Percentiles rank a stretch among this genome's conserved stretches.
Evolutionary conservation across 148 eudicot species (phyloP).

Genomic region (Rhododendron simsii): DNA sequence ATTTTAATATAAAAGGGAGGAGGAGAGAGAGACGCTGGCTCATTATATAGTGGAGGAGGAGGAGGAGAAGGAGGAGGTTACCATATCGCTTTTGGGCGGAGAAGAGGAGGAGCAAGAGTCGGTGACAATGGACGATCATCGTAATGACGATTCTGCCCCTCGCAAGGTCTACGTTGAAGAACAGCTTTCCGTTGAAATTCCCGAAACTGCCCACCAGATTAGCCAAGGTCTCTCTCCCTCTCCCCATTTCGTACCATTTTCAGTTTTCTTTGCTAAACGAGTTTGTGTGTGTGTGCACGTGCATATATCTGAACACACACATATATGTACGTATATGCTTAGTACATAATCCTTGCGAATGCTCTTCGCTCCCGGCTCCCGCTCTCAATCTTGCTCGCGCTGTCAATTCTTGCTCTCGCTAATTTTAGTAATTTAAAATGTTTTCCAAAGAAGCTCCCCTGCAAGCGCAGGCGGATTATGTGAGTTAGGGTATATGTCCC

Average conservation of each 20-base stretch:
- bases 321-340: background rate
- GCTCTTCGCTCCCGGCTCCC: no score
- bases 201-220: slow-evolving; percentile 79
- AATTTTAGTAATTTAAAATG: background rate
- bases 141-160: background rate
- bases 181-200: slow-evolving; percentile 26
- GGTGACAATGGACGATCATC: background rate
- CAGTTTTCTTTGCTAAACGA: background rate
- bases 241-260: background rate
- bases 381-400: background rate
- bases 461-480: background rate
- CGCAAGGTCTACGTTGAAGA: slow-evolving; percentile 10
- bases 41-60: slow-evolving; percentile 5
- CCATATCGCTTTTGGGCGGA: background rate
- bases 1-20: background rate
- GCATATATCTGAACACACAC: background rate
- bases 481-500: background rate
- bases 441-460: background rate
- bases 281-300: background rate
- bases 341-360: background rate
- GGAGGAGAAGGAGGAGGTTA: background rate
- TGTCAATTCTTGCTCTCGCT: background rate
- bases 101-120: slow-evolving; percentile 2
- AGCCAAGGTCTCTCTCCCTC: slow-evolving; percentile 48
- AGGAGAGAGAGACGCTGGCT: slow-evolving; percentile 7